Base-by-base conservation (phyloP, 2,329 filamentous ascomycete species). In the Beauveria pseudobassiana region DNA sequence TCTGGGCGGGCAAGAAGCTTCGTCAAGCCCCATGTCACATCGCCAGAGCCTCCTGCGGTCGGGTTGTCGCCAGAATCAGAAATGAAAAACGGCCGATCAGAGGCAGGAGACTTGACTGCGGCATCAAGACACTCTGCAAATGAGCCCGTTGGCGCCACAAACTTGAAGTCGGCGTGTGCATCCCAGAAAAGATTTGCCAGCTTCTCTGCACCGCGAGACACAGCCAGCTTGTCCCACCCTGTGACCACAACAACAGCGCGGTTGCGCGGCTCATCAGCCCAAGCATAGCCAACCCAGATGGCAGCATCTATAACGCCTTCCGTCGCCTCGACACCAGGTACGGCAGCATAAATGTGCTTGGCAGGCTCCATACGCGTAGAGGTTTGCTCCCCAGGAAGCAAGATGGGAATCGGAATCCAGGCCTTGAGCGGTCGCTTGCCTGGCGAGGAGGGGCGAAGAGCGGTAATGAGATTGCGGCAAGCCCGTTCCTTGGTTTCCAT, bases 21-120 rank as follows among this genome's bases (percentile, higher is more conserved):
- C 0, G 74, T 74, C 5, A 83, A 67, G 0, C 78, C 77, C 79
- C 80, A 83, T 0, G 80, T 82, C 18, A 83, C 76, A 64, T 83
- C 80, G 1, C 81, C 81, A 0, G 80, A 79, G 0, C 80, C 81
- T 5, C 81, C 81, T 1, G 81, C 81, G 0, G 81, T 83, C 7
- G 80, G 81, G 57, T 83, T 83, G 62, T 83, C 81, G 0, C 80
- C 81, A 1, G 80, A 82, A 67, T 83, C 81, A 0, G 80, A 83
- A 61, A 83, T 78, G 66, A 82, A 83, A 63, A 75, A 83, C 0
- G 81, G 81, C 8, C 74, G 73, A 18, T 72, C 69, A 1, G 67
- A 62, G 0, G 77, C 75, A 5, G 65, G 49, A 0, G 68, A 66
- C 12, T 56, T 63, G 9, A 82, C 66, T 0, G 80, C 81, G 0